Conservation (phyloP, 2,329 filamentous ascomycete species). For the Botrytis pseudocinerea region DNA sequence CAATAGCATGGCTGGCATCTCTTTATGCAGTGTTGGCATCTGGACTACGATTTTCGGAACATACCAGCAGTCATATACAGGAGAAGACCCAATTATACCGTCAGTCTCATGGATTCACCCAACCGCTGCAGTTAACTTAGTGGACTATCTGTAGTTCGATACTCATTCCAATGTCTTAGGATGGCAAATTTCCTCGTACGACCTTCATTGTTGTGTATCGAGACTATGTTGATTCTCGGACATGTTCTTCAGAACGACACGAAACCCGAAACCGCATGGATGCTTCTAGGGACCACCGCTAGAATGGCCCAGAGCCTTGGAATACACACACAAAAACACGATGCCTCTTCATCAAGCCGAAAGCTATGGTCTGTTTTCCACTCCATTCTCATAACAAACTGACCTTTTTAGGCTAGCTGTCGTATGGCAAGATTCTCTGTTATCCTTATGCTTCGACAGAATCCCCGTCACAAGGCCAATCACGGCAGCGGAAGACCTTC, state of each 20-base stretch:
- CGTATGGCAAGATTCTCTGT: slow-evolving; percentile 15
- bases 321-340: slow-evolving; percentile 46
- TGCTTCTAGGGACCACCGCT: slow-evolving; percentile 60
- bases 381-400: background rate
- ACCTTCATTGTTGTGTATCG: slow-evolving; percentile 62
- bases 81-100: slow-evolving; percentile 1
- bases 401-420: background rate
- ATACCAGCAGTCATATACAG: background rate
- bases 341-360: slow-evolving; percentile 16
- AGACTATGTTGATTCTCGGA: slow-evolving; percentile 59
- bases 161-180: slow-evolving; percentile 57
- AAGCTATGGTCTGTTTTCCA: slow-evolving; percentile 25
- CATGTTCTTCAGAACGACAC: slow-evolving; percentile 65
- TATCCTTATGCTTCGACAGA: slow-evolving; percentile 7
- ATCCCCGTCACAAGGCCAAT: slow-evolving; percentile 39
- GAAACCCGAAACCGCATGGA: slow-evolving; percentile 67
- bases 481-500: slow-evolving; percentile 35
- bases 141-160: slow-evolving; percentile 5
- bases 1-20: slow-evolving; percentile 6
- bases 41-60: slow-evolving; percentile 1
- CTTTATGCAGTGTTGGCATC: background rate
- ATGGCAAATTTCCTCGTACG: slow-evolving; percentile 60
- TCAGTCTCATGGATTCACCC: background rate
- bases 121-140: slow-evolving; percentile 3
- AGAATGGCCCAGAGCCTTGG: slow-evolving; percentile 63